Evolutionary conservation across 1,284 basidiomycete genomes (phyloP).

Genomic region (Ustilago shanxiensis): DNA sequence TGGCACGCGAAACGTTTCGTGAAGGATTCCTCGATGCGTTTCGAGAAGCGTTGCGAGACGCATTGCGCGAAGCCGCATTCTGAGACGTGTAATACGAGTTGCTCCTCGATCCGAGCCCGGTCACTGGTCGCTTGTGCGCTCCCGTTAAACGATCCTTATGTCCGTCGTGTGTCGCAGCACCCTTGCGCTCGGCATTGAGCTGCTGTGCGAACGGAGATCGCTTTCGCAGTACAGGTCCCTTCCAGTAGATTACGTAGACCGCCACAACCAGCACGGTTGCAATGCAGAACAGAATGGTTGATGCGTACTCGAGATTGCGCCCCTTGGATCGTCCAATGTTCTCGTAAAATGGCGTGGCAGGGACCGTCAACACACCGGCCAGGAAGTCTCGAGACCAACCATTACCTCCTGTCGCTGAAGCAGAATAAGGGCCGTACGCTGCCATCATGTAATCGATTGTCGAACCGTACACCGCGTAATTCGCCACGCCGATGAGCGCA

Average conservation of each 20-base stretch:
- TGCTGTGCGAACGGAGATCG: constrained; percentile 47
- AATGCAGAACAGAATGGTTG: constrained; percentile 71
- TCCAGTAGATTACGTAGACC: constrained; percentile 72
- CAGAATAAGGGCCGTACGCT: constrained; percentile 71
- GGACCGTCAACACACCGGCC: constrained; percentile 71
- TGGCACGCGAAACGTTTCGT: constrained; percentile 33
- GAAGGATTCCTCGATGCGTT: constrained; percentile 34
- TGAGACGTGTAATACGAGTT: constrained; percentile 46
- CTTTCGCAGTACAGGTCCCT: constrained; percentile 64
- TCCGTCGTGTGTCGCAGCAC: constrained; percentile 11
- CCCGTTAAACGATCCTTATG: constrained; percentile 27
- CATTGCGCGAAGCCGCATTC: constrained; percentile 38
- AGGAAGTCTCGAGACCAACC: constrained; percentile 69
- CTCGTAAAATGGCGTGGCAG: constrained; percentile 71
- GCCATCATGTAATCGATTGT: constrained; percentile 72
- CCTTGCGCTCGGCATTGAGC: constrained; percentile 27
- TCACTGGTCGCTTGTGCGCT: constrained; percentile 32
- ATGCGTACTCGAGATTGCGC: constrained; percentile 68
- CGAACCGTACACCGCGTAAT: constrained; percentile 65
- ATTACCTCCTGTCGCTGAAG: constrained; percentile 71
- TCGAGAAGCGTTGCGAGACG: constrained; percentile 34
- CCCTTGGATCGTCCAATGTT: constrained; percentile 67
- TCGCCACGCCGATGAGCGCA: constrained; percentile 70
- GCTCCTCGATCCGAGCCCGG: constrained; percentile 33
- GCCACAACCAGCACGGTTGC: constrained; percentile 70